Evolutionary conservation across 2,329 filamentous ascomycete species (phyloP).

Genomic region (Phialemonium atrogriseum): DNA sequence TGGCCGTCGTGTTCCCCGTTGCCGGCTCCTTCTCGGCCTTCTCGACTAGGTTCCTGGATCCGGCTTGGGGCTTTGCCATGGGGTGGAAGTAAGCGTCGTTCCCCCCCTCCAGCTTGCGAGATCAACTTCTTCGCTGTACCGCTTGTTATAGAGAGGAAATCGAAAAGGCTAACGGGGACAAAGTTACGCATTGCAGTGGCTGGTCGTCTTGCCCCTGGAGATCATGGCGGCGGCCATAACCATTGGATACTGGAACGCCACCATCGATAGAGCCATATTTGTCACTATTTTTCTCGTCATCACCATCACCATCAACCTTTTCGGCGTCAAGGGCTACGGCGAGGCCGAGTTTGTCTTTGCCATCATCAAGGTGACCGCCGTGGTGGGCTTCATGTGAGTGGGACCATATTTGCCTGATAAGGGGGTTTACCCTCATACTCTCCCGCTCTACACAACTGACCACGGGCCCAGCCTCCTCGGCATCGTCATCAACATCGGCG

Average conservation of each 20-base stretch:
- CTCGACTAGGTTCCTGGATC: conserved; percentile 86
- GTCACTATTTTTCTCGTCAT: conserved; percentile 72
- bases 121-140: neutral
- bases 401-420: conserved; percentile 8
- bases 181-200: conserved; percentile 82
- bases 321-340: conserved; percentile 81
- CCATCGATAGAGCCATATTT: conserved; percentile 62
- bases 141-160: neutral
- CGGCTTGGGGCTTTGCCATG: conserved; percentile 92
- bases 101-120: neutral
- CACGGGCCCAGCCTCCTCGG: conserved; percentile 73
- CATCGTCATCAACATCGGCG: conserved; percentile 77
- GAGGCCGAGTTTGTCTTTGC: conserved; percentile 86
- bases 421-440: no score
- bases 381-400: conserved; percentile 78
- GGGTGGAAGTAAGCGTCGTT: conserved; percentile 67
- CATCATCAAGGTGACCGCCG: conserved; percentile 75
- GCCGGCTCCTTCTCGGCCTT: conserved; percentile 89
- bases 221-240: conserved; percentile 83
- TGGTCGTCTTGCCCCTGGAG: conserved; percentile 74
- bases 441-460: no score
- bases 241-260: conserved; percentile 67
- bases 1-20: conserved; percentile 84
- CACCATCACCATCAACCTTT: conserved; percentile 77
- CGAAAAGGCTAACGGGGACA: conserved; percentile 5